phyloP scores from a whole-genome alignment of 805 yeast genomes.

The Saccharomycopsis sp. region DNA sequence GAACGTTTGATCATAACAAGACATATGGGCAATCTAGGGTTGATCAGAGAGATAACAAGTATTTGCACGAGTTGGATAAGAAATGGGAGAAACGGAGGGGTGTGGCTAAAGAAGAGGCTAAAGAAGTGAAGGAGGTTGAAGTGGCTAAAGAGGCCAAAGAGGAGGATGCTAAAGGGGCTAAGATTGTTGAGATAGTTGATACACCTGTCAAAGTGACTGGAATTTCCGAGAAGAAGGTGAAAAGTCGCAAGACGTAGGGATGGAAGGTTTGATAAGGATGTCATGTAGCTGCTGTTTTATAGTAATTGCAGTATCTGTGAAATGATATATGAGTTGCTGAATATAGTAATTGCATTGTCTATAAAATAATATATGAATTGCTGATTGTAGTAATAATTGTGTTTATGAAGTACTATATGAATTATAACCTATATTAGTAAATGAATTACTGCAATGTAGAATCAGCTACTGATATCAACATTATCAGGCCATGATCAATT shows the following conservation, averaged over 20 bases:
- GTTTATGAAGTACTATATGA: too few species aligned
- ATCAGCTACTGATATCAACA: too few species aligned
- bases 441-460: too few species aligned
- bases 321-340: too few species aligned
- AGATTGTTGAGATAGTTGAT: not conserved
- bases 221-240: not conserved
- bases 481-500: too few species aligned
- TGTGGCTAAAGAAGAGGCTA: not conserved
- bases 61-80: slow-evolving; percentile 18
- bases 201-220: not conserved
- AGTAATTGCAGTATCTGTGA: too few species aligned
- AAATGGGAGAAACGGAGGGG: slow-evolving; percentile 2
- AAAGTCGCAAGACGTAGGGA: not conserved
- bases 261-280: not conserved
- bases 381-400: too few species aligned
- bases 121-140: not conserved
- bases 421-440: too few species aligned
- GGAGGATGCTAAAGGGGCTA: too few species aligned
- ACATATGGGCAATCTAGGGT: not conserved
- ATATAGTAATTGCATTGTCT: too few species aligned
- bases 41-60: slow-evolving; percentile 11
- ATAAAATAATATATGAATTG: too few species aligned
- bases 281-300: too few species aligned
- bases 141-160: not conserved
- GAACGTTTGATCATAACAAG: slow-evolving; percentile 6